Evolutionary conservation across 139 green algal genomes (phyloP).

Genomic region (Tetradesmus obliquus): DNA sequence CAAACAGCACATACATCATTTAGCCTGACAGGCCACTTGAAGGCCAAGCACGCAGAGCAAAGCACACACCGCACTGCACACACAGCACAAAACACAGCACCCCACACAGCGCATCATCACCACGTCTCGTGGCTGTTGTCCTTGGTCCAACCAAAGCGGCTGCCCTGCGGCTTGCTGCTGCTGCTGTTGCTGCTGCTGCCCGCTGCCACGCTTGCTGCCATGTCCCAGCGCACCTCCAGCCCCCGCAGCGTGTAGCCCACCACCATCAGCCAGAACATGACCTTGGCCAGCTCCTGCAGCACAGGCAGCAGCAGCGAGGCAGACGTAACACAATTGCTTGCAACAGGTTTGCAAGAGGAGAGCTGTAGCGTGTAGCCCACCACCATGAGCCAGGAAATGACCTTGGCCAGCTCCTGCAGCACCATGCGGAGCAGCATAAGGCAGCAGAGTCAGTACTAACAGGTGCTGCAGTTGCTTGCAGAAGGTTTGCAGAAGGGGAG

Average conservation of each 20-base stretch:
- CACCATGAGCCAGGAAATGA: not conserved
- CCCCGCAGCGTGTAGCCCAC: constrained; percentile 43
- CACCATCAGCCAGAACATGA: constrained; percentile 51
- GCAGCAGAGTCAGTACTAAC: too few species aligned
- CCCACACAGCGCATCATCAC: not conserved
- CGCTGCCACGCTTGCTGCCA: constrained; percentile 11
- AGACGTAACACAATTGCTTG: too few species aligned
- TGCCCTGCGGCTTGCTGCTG: not conserved
- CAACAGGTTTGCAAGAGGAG: too few species aligned
- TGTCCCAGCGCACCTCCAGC: constrained; percentile 45
- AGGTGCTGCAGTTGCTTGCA: too few species aligned
- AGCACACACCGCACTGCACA: not conserved
- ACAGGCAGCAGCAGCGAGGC: not conserved
- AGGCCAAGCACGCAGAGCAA: not conserved
- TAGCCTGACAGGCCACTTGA: not conserved
- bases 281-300: constrained; percentile 37
- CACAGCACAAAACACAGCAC: not conserved
- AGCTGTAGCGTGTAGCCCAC: constrained; percentile 35
- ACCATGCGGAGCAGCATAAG: too few species aligned
- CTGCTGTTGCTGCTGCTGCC: not conserved
- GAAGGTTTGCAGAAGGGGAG: too few species aligned
- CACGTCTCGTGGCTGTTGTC: constrained; percentile 30
- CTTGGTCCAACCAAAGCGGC: constrained; percentile 12
- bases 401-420: too few species aligned
- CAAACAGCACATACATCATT: not conserved